phyloP scores from a whole-genome alignment of 1,284 basidiomycete species.

The Rhizoctonia solani region DNA sequence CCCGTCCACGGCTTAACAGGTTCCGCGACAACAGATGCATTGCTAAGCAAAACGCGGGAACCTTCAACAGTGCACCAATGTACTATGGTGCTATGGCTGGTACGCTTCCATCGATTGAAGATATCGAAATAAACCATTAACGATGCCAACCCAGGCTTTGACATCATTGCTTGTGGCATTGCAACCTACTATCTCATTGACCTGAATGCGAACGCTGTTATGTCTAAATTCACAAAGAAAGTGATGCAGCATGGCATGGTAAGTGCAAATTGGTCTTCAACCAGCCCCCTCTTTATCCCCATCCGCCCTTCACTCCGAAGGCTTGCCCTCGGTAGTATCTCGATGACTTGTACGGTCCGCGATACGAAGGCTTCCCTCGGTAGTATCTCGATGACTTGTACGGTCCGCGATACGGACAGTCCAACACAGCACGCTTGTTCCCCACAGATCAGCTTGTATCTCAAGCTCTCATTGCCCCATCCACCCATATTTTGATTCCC shows the following conservation, averaged over 20 bases:
- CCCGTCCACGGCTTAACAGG: neutral
- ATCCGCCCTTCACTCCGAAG: neutral
- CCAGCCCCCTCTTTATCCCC: neutral
- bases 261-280: neutral
- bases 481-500: conserved; percentile 11
- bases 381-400: no score
- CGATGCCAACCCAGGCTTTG: neutral
- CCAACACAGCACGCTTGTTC: conserved; percentile 16
- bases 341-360: neutral
- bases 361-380: no score
- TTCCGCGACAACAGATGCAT: neutral
- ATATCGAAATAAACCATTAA: neutral
- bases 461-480: neutral
- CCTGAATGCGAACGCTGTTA: conserved; percentile 3
- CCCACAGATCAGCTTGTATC: neutral
- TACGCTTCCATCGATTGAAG: neutral
- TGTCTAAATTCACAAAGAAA: conserved; percentile 30
- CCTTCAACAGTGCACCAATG: conserved; percentile 23
- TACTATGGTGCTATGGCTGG: conserved; percentile 27
- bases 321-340: no score
- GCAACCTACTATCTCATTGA: conserved; percentile 27
- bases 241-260: conserved; percentile 29
- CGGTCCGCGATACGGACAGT: neutral
- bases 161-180: conserved; percentile 14
- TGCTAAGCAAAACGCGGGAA: conserved; percentile 6